A percentile compares a stretch with the other conserved stretches of the same genome.
Conservation (phyloP, 345 rosid species). For the Geranium brycei region DNA sequence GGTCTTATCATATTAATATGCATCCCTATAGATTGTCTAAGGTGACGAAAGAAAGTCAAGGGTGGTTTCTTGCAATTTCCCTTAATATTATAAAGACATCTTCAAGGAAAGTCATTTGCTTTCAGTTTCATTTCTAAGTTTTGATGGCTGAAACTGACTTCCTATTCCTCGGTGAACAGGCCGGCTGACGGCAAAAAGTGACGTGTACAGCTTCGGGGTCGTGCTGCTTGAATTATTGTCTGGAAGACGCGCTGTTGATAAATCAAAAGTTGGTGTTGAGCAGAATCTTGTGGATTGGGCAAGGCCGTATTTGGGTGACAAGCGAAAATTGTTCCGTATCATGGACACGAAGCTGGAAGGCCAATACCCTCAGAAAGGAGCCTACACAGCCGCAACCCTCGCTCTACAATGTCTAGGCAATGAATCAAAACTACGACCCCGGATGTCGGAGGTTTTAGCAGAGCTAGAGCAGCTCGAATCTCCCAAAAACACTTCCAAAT, state of each 20-base stretch:
- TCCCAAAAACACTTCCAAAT: conserved; percentile 23
- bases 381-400: conserved; percentile 60
- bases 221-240: conserved; percentile 82
- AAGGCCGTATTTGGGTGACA: conserved; percentile 75
- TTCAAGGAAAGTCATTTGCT: too few relatives aligned
- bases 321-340: conserved; percentile 66
- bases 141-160: neutral
- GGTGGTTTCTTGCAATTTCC: too few relatives aligned
- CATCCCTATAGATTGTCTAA: too few relatives aligned
- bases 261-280: conserved; percentile 63
- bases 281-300: conserved; percentile 96
- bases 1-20: too few relatives aligned
- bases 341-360: conserved; percentile 97
- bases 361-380: conserved; percentile 86
- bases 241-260: conserved; percentile 85
- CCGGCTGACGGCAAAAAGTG: conserved; percentile 84
- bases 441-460: conserved; percentile 74
- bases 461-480: conserved; percentile 51
- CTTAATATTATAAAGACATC: too few relatives aligned
- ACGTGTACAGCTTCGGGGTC: conserved; percentile 93
- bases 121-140: too few relatives aligned
- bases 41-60: too few relatives aligned
- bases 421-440: conserved; percentile 69
- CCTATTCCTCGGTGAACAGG: conserved; percentile 33
- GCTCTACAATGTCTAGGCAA: conserved; percentile 54